A percentile compares a stretch with the other conserved stretches of the same genome.
Evolutionary conservation across 768 basidiomycete genomes (phyloP).

Genomic region (Agaricus bisporus): DNA sequence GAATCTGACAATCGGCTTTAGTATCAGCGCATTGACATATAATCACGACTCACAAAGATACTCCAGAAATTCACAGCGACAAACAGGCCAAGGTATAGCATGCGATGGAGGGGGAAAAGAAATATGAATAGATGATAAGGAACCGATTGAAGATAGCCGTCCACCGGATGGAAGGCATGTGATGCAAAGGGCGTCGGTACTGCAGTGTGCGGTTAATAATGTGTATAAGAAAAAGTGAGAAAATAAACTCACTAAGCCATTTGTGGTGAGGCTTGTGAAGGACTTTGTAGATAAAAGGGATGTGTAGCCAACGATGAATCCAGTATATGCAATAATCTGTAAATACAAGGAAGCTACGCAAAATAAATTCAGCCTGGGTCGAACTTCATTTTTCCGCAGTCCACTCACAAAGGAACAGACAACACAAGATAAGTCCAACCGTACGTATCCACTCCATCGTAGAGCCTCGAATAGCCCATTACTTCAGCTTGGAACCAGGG

Average conservation of each 20-base stretch:
- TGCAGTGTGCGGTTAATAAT: conserved; percentile 22
- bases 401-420: conserved; percentile 62
- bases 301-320: conserved; percentile 89
- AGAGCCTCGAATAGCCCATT: conserved; percentile 74
- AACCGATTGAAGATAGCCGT: conserved; percentile 90
- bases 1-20: conserved; percentile 54
- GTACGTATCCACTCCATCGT: conserved; percentile 73
- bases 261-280: conserved; percentile 98
- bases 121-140: conserved; percentile 93
- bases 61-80: conserved; percentile 92
- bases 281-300: conserved; percentile 80
- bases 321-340: conserved; percentile 96
- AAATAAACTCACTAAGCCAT: conserved; percentile 74
- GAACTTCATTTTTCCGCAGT: not conserved
- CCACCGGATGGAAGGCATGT: conserved; percentile 95
- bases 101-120: conserved; percentile 86
- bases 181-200: conserved; percentile 98
- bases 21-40: not conserved
- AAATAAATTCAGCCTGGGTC: conserved; percentile 11
- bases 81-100: conserved; percentile 79
- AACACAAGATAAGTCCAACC: conserved; percentile 68
- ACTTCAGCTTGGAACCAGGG: conserved; percentile 96
- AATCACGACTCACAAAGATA: conserved; percentile 62
- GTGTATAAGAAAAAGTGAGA: not conserved
- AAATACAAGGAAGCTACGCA: conserved; percentile 23